A percentile compares a stretch with the other conserved stretches of the same genome.
These are phyloP conservation scores for Pichia nakasei DNA, from an alignment of 805 yeast species.

Conservation along the genomic window DNA sequence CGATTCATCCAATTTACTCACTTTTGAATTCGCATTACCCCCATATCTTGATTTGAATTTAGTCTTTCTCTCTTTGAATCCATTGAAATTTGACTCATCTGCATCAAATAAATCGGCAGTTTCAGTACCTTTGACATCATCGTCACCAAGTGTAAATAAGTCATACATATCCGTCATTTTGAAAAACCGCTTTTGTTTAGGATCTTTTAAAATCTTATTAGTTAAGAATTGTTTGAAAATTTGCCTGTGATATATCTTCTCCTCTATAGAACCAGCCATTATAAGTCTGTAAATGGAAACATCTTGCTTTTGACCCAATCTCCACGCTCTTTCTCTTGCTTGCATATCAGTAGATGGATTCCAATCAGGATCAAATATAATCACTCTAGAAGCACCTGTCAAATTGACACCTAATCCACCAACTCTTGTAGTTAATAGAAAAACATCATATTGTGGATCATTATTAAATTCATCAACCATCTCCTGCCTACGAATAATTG, in stretches of 20 bases:
- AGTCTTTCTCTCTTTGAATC: constrained; percentile 28
- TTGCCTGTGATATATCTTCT: constrained; percentile 92
- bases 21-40: constrained; percentile 6
- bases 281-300: constrained; percentile 85
- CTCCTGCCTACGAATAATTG: constrained; percentile 63
- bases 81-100: constrained; percentile 31
- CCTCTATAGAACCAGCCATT: constrained; percentile 94
- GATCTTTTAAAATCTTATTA: constrained; percentile 89
- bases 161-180: constrained; percentile 89
- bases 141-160: constrained; percentile 77
- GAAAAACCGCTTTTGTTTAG: constrained; percentile 88
- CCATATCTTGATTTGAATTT: constrained; percentile 13
- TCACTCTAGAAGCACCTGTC: constrained; percentile 92
- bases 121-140: constrained; percentile 54
- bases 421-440: constrained; percentile 84
- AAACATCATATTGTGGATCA: constrained; percentile 48
- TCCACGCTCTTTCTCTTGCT: constrained; percentile 96
- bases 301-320: constrained; percentile 88
- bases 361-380: constrained; percentile 97
- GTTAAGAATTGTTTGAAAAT: constrained; percentile 91
- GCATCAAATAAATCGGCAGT: constrained; percentile 57
- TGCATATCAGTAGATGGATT: constrained; percentile 96
- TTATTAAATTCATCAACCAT: constrained; percentile 77
- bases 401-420: constrained; percentile 93
- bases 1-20: constrained; percentile 20